These are phyloP conservation scores for Penicillium sp. DNA, from an alignment of 2,329 filamentous ascomycete species.

Conservation along the genomic window DNA sequence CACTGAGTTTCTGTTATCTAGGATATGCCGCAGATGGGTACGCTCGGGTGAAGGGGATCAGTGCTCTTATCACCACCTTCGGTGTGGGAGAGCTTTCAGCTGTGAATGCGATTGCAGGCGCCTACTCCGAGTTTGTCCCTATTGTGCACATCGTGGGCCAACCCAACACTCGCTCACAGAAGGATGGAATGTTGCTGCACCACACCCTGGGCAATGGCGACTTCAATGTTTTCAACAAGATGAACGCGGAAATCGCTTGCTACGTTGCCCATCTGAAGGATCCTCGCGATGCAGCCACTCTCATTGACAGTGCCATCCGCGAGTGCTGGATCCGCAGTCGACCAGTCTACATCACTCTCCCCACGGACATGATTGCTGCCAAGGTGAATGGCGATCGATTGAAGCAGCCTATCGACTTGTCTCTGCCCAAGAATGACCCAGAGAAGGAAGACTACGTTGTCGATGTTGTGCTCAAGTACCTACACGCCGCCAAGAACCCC, in stretches of 20 bases:
- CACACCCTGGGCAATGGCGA: conserved; percentile 72
- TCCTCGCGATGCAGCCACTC: conserved; percentile 60
- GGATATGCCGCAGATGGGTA: conserved; percentile 78
- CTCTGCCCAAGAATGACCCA: conserved; percentile 57
- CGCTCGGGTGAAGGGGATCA: conserved; percentile 64
- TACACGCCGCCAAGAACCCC: conserved; percentile 67
- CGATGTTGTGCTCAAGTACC: conserved; percentile 65
- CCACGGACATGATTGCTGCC: conserved; percentile 70
- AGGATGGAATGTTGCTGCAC: conserved; percentile 47
- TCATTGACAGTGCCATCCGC: conserved; percentile 71
- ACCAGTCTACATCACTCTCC: conserved; percentile 78
- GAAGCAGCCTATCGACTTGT: conserved; percentile 63
- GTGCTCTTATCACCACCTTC: conserved; percentile 67
- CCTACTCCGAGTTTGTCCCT: conserved; percentile 66
- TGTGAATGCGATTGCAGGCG: conserved; percentile 67
- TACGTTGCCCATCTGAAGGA: conserved; percentile 65
- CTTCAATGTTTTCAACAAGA: conserved; percentile 75
- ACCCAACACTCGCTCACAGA: conserved; percentile 45
- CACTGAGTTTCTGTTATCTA: conserved; percentile 5
- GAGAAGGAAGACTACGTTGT: conserved; percentile 79
- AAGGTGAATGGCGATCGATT: conserved; percentile 70
- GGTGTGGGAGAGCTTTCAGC: conserved; percentile 64
- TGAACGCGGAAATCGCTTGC: conserved; percentile 67
- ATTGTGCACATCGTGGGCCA: conserved; percentile 58
- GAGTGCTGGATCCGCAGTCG: conserved; percentile 68